Conservation (phyloP, 2,329 filamentous ascomycete species). For the Diaporthe citrichinensis region DNA sequence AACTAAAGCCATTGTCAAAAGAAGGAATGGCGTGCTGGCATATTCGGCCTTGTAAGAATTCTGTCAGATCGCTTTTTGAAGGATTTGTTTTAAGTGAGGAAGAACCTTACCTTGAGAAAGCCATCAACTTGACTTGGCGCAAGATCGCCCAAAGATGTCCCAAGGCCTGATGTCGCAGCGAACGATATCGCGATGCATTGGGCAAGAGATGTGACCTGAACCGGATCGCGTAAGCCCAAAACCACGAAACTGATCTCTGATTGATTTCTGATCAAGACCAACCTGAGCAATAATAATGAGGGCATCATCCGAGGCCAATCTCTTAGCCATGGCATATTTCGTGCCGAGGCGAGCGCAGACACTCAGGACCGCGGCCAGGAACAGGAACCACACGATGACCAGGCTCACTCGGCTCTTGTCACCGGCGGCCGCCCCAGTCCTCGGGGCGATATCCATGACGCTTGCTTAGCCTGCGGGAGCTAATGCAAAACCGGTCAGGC, state of each 20-base stretch:
- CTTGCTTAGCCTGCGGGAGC: not conserved
- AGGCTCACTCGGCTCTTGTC: constrained; percentile 23
- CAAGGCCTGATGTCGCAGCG: constrained; percentile 13
- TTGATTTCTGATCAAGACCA: accelerated
- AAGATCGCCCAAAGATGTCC: not conserved
- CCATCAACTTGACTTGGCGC: not conserved
- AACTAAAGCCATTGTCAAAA: constrained; percentile 18
- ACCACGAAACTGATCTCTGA: not conserved
- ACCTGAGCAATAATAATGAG: constrained; percentile 25
- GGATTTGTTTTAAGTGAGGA: too few species aligned
- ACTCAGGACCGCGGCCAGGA: constrained; percentile 4
- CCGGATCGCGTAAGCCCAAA: not conserved
- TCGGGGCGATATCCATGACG: not conserved
- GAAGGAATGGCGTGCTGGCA: constrained; percentile 11
- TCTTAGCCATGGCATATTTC: constrained; percentile 30
- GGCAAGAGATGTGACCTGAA: constrained; percentile 6
- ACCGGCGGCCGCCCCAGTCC: not conserved
- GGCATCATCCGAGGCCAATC: constrained; percentile 7
- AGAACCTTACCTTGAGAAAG: constrained; percentile 4
- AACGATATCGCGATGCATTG: constrained; percentile 22
- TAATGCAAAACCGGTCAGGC: not conserved
- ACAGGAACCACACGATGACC: constrained; percentile 32
- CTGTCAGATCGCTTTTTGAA: not conserved
- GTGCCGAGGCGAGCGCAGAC: constrained; percentile 25
- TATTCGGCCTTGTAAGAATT: not conserved